Conservation (phyloP, 164 flowering plant species). For the Tinospora cordifolia region DNA sequence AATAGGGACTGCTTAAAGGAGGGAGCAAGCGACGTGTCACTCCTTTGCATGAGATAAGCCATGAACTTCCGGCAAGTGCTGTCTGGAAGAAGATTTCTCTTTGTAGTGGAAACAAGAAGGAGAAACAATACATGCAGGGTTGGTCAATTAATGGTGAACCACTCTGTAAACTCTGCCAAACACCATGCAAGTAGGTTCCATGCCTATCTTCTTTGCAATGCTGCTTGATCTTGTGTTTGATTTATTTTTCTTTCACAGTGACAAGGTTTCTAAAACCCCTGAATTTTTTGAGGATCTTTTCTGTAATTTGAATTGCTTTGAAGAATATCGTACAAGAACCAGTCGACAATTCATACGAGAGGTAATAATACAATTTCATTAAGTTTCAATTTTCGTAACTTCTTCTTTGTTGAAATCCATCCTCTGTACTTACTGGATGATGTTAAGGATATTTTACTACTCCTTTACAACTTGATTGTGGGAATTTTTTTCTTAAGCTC, state of each 20-base stretch:
- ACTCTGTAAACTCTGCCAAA: slow-evolving; percentile 92
- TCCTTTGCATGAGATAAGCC: slow-evolving; percentile 60
- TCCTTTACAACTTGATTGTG: neutral
- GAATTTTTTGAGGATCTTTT: slow-evolving; percentile 88
- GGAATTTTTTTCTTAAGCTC: neutral
- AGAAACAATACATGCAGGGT: slow-evolving; percentile 59
- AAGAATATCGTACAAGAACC: slow-evolving; percentile 74
- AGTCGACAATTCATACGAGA: slow-evolving; percentile 63
- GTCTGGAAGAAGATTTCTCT: slow-evolving; percentile 61
- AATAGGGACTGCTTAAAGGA: slow-evolving; percentile 78
- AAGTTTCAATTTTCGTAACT: neutral
- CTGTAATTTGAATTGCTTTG: slow-evolving; percentile 64
- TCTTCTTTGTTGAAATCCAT: neutral
- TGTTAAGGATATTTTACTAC: neutral
- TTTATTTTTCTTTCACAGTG: slow-evolving; percentile 36
- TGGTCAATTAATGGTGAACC: slow-evolving; percentile 70
- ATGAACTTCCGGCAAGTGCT: slow-evolving; percentile 59
- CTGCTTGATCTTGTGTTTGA: neutral
- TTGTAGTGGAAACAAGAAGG: slow-evolving; percentile 37
- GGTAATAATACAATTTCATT: slow-evolving; percentile 34
- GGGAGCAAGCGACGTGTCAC: slow-evolving; percentile 74
- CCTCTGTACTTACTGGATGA: neutral
- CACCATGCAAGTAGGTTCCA: slow-evolving; percentile 60
- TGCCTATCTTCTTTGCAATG: neutral
- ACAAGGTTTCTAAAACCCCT: slow-evolving; percentile 57